Conservation (phyloP, 768 basidiomycete genomes). For the Boletus patriciae region DNA sequence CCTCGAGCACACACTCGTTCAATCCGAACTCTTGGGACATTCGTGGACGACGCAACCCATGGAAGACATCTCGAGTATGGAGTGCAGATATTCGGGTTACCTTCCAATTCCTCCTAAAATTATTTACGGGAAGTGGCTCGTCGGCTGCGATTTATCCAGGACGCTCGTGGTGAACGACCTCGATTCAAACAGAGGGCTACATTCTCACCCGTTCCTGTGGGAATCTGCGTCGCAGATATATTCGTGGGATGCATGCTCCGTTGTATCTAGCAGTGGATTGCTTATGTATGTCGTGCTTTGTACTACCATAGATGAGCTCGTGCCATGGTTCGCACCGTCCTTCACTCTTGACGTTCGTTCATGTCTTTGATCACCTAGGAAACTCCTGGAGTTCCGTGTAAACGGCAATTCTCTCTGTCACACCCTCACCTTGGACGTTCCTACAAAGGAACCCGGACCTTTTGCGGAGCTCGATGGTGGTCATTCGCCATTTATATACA, state of each 20-base stretch:
- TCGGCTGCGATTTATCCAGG: not conserved
- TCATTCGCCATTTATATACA: not conserved
- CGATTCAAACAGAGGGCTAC: not conserved
- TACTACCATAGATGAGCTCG: no score
- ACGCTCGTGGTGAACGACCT: not conserved
- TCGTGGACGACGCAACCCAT: not conserved
- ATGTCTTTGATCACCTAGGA: not conserved
- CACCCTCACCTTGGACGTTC: not conserved
- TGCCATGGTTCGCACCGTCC: no score
- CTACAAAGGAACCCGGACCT: not conserved
- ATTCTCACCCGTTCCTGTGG: not conserved
- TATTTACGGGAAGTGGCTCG: not conserved
- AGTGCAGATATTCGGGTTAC: no score
- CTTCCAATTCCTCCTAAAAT: not conserved
- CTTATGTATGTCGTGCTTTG: not conserved
- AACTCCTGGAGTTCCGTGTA: not conserved
- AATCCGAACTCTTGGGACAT: not conserved
- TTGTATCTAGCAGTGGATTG: not conserved
- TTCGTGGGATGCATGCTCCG: not conserved
- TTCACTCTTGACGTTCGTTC: no score
- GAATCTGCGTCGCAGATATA: not conserved
- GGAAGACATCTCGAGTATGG: not conserved
- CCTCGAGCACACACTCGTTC: not conserved
- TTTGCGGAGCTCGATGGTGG: not conserved
- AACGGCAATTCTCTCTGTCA: not conserved